Conservation (phyloP, 805 yeast species). For the Metschnikowia matae region DNA sequence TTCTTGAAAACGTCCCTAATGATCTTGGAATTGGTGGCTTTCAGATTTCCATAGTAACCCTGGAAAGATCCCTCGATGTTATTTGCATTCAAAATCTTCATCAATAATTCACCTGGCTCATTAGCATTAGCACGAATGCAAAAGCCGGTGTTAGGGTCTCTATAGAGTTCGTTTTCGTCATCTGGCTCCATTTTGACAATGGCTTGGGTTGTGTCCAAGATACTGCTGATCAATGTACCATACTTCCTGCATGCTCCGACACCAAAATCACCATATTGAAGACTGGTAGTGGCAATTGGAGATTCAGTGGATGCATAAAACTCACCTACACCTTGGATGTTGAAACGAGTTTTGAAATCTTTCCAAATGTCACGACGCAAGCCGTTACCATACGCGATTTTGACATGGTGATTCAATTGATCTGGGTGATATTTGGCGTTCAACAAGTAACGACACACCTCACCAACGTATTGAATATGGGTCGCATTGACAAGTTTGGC, state of each 20-base stretch:
- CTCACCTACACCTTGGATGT: slow-evolving; percentile 74
- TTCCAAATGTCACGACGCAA: slow-evolving; percentile 85
- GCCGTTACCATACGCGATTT: slow-evolving; percentile 87
- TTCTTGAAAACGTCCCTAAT: slow-evolving; percentile 66
- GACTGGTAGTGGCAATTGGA: slow-evolving; percentile 80
- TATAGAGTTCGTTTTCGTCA: slow-evolving; percentile 66
- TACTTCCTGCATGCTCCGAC: slow-evolving; percentile 86
- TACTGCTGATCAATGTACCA: slow-evolving; percentile 53
- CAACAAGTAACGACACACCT: slow-evolving; percentile 81
- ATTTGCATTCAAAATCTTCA: slow-evolving; percentile 61
- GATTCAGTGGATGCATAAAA: slow-evolving; percentile 93
- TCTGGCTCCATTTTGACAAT: slow-evolving; percentile 76
- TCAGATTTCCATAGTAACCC: slow-evolving; percentile 79
- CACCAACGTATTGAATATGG: slow-evolving; percentile 91
- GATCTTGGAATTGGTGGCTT: slow-evolving; percentile 76
- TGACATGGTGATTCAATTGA: slow-evolving; percentile 57
- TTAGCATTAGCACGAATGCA: slow-evolving; percentile 50
- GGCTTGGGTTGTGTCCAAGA: slow-evolving; percentile 51
- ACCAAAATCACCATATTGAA: slow-evolving; percentile 74
- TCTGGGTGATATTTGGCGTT: slow-evolving; percentile 62
- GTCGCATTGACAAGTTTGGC: slow-evolving; percentile 68
- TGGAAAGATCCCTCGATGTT: slow-evolving; percentile 76
- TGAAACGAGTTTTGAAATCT: slow-evolving; percentile 72
- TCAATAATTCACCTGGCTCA: slow-evolving; percentile 85
- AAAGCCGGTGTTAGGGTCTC: slow-evolving; percentile 62